Evolutionary conservation across 495 filamentous ascomycete genomes (phyloP).

Genomic region (Xylaria scruposa): DNA sequence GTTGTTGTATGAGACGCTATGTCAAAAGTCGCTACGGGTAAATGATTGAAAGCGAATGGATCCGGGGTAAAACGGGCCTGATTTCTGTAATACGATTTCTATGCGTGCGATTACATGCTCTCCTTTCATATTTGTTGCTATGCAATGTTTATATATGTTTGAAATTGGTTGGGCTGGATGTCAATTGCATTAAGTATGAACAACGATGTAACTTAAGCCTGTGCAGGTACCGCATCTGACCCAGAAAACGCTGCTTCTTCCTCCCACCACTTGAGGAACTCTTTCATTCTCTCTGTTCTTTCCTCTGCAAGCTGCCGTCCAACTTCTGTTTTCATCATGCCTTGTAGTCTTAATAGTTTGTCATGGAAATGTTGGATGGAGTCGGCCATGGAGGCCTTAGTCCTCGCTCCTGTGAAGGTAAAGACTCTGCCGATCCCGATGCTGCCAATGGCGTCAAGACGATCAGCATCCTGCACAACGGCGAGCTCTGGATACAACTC

Average conservation of each 20-base stretch:
- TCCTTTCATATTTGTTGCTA: not conserved
- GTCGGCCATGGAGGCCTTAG: conserved; percentile 59
- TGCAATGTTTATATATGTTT: not conserved
- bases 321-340: conserved; percentile 82
- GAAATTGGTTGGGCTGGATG: not conserved
- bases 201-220: not conserved
- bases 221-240: not conserved
- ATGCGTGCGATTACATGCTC: not conserved
- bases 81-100: not conserved
- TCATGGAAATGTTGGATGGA: conserved; percentile 79
- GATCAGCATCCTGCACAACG: conserved; percentile 89
- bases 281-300: conserved; percentile 66
- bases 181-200: not conserved
- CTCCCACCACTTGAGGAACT: conserved; percentile 74
- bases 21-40: not conserved
- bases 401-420: conserved; percentile 73
- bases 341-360: conserved; percentile 74
- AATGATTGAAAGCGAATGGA: not conserved
- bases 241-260: conserved; percentile 22
- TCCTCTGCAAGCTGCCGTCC: conserved; percentile 70
- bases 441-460: conserved; percentile 86
- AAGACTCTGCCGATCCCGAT: conserved; percentile 82
- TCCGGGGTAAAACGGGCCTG: not conserved
- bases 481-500: conserved; percentile 72
- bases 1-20: not conserved